phyloP scores from a whole-genome alignment of 1,139 yeast species.

The Martiniozyma asiatica region DNA sequence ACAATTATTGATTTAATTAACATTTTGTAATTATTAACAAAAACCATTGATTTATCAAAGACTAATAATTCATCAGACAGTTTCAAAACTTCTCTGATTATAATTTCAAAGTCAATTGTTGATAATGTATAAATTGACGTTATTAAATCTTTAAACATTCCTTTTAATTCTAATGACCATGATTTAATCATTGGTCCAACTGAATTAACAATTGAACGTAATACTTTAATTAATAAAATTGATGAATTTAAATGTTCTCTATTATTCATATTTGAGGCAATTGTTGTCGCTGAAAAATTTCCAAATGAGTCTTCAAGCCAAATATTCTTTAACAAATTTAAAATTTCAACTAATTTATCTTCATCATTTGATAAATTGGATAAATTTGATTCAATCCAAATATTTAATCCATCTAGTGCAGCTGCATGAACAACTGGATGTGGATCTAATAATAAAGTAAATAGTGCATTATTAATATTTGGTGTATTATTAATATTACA shows the following conservation, averaged over 20 bases:
- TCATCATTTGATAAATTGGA: slow-evolving; percentile 36
- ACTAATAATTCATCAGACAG: slow-evolving; percentile 23
- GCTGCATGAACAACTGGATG: slow-evolving; percentile 75
- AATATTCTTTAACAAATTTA: slow-evolving; percentile 34
- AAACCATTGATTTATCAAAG: slow-evolving; percentile 21
- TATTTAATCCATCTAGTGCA: slow-evolving; percentile 48
- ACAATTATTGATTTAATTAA: slow-evolving; percentile 17
- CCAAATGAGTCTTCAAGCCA: slow-evolving; percentile 47
- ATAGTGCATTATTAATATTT: slow-evolving; percentile 41
- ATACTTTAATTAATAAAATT: slow-evolving; percentile 13
- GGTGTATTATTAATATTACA: slow-evolving; percentile 27
- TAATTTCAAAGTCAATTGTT: slow-evolving; percentile 17
- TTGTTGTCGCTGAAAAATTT: slow-evolving; percentile 28
- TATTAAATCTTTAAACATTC: slow-evolving; percentile 12
- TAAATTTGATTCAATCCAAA: slow-evolving; percentile 42
- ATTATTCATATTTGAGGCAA: slow-evolving; percentile 35
- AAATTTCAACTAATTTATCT: slow-evolving; percentile 29
- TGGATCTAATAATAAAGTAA: slow-evolving; percentile 62
- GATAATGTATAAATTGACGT: slow-evolving; percentile 14
- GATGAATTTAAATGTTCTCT: slow-evolving; percentile 24
- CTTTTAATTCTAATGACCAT: slow-evolving; percentile 13
- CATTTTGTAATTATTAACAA: slow-evolving; percentile 10
- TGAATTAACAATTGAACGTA: slow-evolving; percentile 18
- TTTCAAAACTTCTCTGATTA: slow-evolving; percentile 23
- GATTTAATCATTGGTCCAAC: slow-evolving; percentile 20